Evolutionary conservation across 441 rosid genomes (phyloP).

Genomic region (Gossypium aridum): DNA sequence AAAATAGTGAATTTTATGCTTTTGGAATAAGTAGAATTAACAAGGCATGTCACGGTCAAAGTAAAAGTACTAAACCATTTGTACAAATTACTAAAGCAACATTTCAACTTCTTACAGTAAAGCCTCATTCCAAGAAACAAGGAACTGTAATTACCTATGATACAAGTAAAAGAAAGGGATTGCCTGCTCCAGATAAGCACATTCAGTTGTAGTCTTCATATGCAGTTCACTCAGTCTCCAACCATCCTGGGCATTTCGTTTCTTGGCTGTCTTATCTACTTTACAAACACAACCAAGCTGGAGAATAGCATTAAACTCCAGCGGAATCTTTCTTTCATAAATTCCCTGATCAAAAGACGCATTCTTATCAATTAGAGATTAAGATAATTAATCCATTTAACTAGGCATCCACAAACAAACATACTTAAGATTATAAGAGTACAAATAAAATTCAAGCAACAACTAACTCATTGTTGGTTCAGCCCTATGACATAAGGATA

Average conservation of each 20-base stretch:
- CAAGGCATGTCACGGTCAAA: neutral
- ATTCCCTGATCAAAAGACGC: constrained; percentile 59
- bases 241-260: constrained; percentile 66
- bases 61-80: constrained; percentile 17
- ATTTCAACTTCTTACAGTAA: constrained; percentile 1
- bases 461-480: neutral
- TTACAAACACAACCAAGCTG: constrained; percentile 96
- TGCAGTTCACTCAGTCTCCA: constrained; percentile 84
- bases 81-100: constrained; percentile 8
- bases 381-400: neutral
- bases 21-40: neutral
- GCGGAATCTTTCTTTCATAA: constrained; percentile 79
- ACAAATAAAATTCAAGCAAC: neutral
- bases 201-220: constrained; percentile 91
- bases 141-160: constrained; percentile 52
- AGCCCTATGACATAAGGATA: neutral
- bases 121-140: constrained; percentile 8
- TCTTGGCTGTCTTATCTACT: constrained; percentile 65
- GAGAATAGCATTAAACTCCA: constrained; percentile 73
- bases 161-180: constrained; percentile 83
- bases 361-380: constrained; percentile 19
- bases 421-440: constrained; percentile 11
- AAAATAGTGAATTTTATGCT: neutral
- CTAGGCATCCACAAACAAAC: neutral
- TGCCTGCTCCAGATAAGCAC: constrained; percentile 73